phyloP scores from a whole-genome alignment of 2,329 filamentous ascomycete species.

The Zarea fungicola region DNA sequence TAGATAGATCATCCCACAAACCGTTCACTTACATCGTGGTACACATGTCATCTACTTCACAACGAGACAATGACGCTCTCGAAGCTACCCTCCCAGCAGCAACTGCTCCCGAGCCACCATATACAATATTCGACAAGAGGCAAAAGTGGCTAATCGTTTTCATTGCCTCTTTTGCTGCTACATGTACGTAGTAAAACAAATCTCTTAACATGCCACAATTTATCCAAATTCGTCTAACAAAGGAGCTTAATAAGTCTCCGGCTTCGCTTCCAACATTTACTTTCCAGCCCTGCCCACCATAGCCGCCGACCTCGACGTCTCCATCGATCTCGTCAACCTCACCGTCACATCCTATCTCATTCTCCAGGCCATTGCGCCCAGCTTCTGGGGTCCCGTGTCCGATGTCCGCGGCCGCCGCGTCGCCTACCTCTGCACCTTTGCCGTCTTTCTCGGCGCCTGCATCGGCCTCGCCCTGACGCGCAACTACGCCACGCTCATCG shows the following conservation, averaged over 20 bases:
- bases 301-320: conserved; percentile 37
- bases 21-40: neutral
- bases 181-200: conserved; percentile 43
- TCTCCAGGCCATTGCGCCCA: conserved; percentile 50
- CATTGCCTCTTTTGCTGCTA: conserved; percentile 44
- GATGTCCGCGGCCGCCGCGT: conserved; percentile 43
- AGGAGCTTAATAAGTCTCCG: too few species aligned
- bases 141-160: conserved; percentile 44
- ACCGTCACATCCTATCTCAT: conserved; percentile 45
- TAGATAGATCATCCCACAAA: too few species aligned
- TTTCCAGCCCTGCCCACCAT: conserved; percentile 43
- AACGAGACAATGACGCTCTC: neutral
- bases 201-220: too few species aligned
- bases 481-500: conserved; percentile 40
- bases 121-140: conserved; percentile 45
- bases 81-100: neutral
- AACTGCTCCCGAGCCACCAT: conserved; percentile 27
- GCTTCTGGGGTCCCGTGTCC: conserved; percentile 44
- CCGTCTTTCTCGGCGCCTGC: conserved; percentile 41
- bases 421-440: conserved; percentile 42
- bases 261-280: conserved; percentile 42
- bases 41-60: neutral
- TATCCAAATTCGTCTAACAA: too few species aligned
- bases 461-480: conserved; percentile 41
- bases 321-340: conserved; percentile 34